Base-by-base conservation (phyloP, 495 filamentous ascomycete genomes). In the Penicillium pancosmium region DNA sequence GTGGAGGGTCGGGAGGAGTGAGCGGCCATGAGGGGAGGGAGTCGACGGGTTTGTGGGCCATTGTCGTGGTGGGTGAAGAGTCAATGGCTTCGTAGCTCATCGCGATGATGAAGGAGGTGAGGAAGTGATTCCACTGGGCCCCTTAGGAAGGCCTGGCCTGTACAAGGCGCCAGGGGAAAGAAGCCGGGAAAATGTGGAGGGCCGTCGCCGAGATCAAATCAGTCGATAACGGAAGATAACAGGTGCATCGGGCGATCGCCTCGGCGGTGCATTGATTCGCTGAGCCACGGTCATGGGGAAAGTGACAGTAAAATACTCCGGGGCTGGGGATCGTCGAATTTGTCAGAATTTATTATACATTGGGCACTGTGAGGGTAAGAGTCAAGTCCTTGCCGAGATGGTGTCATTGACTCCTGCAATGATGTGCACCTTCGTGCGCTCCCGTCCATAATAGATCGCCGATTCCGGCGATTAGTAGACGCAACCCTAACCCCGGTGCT, bases 1-100 rank as follows among this genome's bases (percentile, higher is more conserved):
- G n/a, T n/a, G n/a, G n/a, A n/a, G n/a, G n/a, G n/a, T n/a, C 67
- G 2, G 76, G 75, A 59, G 74, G 74, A 23, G 76, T 79, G 62
- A 77, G 68, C 1, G 75, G 71, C 64, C 66, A 66, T 15, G 44
- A 11, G 1, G 59, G 56, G 33, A 55, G 34, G 9, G 34, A 12
- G 18, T 21, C 59, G 27, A 34, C 33, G 41, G 43, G 15, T 43
- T 23, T 27, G 57, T 54, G 23, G 27, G 55, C 41, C 54, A 61
- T 55, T 55, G 47, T 43, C 36, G 58, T 47, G 13, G 40, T 31
- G 23, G 54, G 7, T 47, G 50, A 49, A 12, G 56, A 19, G 27
- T 59, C 59, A 48, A 62, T 44, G 50, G 56, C 15, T 16, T 56
- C 25, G 27, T 31, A 31, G 5, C 5, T 16, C 53, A 65, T 58